phyloP scores from a whole-genome alignment of 192 early-diverging fungal genomes.

The Piromyces sp. region DNA sequence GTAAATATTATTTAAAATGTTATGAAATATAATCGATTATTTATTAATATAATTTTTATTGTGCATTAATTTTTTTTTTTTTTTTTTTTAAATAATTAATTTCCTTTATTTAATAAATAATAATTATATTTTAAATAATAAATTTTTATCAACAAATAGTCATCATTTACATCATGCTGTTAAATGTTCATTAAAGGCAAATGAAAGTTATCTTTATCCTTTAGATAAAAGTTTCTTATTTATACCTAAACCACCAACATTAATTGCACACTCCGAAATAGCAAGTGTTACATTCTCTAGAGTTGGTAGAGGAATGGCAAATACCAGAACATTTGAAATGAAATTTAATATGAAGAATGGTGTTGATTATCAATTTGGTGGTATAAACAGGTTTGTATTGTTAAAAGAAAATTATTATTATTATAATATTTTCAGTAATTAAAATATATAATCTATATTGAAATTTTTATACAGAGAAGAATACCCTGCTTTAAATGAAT shows the following conservation, averaged over 20 bases:
- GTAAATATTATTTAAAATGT: not conserved
- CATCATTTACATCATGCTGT: not conserved
- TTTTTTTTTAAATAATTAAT: too few species aligned
- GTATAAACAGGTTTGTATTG: constrained; percentile 52
- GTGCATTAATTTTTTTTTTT: too few species aligned
- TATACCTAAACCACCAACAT: constrained; percentile 83
- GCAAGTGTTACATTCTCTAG: constrained; percentile 75
- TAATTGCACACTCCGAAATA: constrained; percentile 72
- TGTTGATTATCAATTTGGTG: constrained; percentile 68
- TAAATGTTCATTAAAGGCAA: constrained; percentile 92
- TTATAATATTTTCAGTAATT: too few species aligned
- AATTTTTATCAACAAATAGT: too few species aligned
- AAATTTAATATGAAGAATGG: constrained; percentile 71
- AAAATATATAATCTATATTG: too few species aligned
- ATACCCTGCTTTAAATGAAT: constrained; percentile 61
- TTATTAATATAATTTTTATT: too few species aligned
- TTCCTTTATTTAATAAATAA: not conserved
- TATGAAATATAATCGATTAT: too few species aligned
- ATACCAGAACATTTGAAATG: constrained; percentile 81
- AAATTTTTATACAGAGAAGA: too few species aligned
- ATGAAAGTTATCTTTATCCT: constrained; percentile 85
- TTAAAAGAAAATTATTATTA: too few species aligned
- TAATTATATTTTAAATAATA: too few species aligned
- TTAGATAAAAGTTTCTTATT: constrained; percentile 87
- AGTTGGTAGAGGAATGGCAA: constrained; percentile 20